Evolutionary conservation across 2,329 filamentous ascomycete species (phyloP), one percentile per base, ranked within the genome.

Genomic region (Apiospora marii): DNA sequence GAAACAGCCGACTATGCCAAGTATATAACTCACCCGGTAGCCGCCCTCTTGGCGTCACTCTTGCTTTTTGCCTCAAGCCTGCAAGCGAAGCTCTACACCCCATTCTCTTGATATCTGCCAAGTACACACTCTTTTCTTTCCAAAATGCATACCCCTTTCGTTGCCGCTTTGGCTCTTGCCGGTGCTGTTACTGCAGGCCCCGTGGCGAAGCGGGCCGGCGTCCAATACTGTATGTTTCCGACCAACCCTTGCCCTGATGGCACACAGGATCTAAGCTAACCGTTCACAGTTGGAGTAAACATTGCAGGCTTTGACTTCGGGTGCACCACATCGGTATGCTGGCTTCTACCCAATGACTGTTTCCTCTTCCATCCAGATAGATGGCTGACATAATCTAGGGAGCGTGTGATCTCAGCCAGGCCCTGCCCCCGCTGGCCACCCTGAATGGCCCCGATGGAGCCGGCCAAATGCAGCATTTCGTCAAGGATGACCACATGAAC

Each of bases 381-480:
- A 41, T 12, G 16, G 10, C 67, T 30, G 22, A 37, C 22, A 14
- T 6, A 19, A 24, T 13, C 16, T 53, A 76, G 75, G 75, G 75
- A 61, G 73, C 75, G 4, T 77, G 76, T 69, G 70, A 37, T 27
- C 71, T 72, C 6, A 72, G 27, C 14, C 44, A 72, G 44, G 70
- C 72, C 1, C 48, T 30, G 12, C 75, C 75, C 19, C 75, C 75
- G 12, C 58, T 77, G 7, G 53, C 70, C 10, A 41, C 67, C 27
- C 73, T 76, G 43, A 71, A 72, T 30, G 73, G 76, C 44, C 53
- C 76, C 61, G 75, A 76, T 53, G 75, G 75, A 16, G 80, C 82
- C 4, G 82, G 78, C 4, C 88, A 90, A 76, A 89, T 90, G 84
- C 81, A 86, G 68, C 89, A 91, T 76, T 91, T 90, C 75, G 82